Conservation (phyloP, 2,329 filamentous ascomycete species). For the Stemphylium beticola region DNA sequence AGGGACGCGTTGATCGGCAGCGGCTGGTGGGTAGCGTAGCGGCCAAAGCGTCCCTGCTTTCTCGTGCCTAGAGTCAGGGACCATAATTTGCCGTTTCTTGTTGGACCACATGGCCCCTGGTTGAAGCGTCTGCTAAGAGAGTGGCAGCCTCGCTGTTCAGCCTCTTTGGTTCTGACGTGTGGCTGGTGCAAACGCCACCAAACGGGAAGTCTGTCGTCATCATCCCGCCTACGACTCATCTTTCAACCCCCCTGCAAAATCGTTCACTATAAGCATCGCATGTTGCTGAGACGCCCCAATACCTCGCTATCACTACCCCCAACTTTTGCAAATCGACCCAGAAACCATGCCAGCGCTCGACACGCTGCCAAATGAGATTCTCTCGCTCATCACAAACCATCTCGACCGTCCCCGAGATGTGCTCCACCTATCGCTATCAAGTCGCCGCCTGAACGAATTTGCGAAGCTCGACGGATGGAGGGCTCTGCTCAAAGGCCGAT, state of each 20-base stretch:
- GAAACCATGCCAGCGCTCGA: conserved; percentile 30
- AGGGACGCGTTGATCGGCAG: conserved; percentile 1
- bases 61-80: not conserved
- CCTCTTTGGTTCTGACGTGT: not conserved
- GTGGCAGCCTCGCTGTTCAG: not conserved
- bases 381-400: conserved; percentile 39
- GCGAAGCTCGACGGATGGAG: conserved; percentile 44
- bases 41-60: not conserved
- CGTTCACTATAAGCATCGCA: too few species aligned
- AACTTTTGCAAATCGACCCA: not conserved
- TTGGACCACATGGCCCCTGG: not conserved
- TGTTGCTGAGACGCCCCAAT: not conserved
- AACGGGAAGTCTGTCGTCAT: conserved; percentile 29
- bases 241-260: not conserved
- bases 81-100: not conserved
- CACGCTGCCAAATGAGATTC: conserved; percentile 42
- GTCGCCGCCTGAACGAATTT: conserved; percentile 32
- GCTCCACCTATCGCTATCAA: conserved; percentile 31
- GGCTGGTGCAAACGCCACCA: conserved; percentile 15
- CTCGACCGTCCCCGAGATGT: conserved; percentile 39
- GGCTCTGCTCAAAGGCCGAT: conserved; percentile 41
- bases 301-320: not conserved
- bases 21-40: conserved; percentile 4
- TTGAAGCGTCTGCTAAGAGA: not conserved
- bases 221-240: conserved; percentile 15